Evolutionary conservation across 2,329 filamentous ascomycete species (phyloP), one percentile per base, ranked within the genome.

Genomic region (Anthostomella pinea): DNA sequence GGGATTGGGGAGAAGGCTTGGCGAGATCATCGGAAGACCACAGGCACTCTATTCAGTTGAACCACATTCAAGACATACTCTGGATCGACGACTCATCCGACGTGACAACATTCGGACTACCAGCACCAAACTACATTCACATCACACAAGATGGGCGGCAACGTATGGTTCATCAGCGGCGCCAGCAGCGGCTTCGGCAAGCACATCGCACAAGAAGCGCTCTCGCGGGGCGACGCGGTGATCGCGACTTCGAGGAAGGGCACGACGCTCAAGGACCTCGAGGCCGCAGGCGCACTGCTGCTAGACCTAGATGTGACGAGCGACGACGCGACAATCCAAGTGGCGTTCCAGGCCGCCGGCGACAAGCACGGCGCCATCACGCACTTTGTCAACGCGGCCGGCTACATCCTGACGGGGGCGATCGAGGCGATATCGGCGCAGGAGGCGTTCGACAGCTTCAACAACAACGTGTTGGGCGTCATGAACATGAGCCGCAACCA

Each of bases 91-190:
- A n/a, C n/a, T n/a, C n/a, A n/a, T n/a, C n/a, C n/a, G n/a, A n/a
- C n/a, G n/a, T n/a, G n/a, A n/a, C n/a, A n/a, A n/a, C n/a, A n/a
- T n/a, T n/a, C n/a, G n/a, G n/a, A n/a, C n/a, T n/a, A n/a, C n/a
- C n/a, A n/a, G n/a, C n/a, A n/a, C n/a, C n/a, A n/a, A n/a, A 23
- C 21, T 8, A 23, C 21, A 23, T 23, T 23, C 8, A 8, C 21
- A 8, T 23, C n/a, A 23, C n/a, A 10, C 24, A 26, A 17, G 13
- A 48, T 49, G 46, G 31, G 43, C 22, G 41, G 36, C 22, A 57
- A 57, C 28, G 64, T 73, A 19, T 78, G 75, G 73, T 68, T 79
- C 57, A 69, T 78, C 50, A 69, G 67, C 8, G 74, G 70, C 17
- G 65, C 65, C 29, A 72, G 70, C 15, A 72, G 66, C 13, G 73